Evolutionary conservation across 176 grass and related monocot genomes (phyloP).

Genomic region (Rhynchospora pubera): DNA sequence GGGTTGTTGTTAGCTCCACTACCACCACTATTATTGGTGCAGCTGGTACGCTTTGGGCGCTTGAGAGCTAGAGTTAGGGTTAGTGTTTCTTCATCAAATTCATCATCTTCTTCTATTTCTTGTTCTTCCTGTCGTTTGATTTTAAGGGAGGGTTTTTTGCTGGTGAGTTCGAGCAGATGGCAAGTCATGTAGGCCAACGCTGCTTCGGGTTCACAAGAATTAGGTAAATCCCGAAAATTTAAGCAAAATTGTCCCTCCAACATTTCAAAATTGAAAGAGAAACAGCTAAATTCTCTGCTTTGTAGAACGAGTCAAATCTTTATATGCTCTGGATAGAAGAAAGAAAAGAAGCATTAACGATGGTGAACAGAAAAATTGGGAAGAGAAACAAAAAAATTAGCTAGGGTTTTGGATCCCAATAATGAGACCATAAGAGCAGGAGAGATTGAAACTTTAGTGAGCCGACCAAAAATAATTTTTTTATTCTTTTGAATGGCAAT

Average conservation of each 20-base stretch:
- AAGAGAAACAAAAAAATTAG: background rate
- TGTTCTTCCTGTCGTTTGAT: background rate
- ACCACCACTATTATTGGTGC: slow-evolving; percentile 11
- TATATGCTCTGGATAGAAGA: background rate
- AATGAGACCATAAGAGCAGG: background rate
- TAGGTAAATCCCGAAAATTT: slow-evolving; percentile 57
- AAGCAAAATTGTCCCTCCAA: slow-evolving; percentile 78
- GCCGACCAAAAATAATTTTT: background rate
- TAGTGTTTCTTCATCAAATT: slow-evolving; percentile 13
- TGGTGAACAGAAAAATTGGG: background rate
- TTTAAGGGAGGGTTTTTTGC: slow-evolving; percentile 46
- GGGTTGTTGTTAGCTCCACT: slow-evolving; percentile 17
- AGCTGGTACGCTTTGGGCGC: background rate
- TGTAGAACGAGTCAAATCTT: background rate
- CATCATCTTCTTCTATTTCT: background rate
- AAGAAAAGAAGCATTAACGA: slow-evolving; percentile 10
- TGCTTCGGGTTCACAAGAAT: slow-evolving; percentile 67
- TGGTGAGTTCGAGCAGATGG: slow-evolving; percentile 73
- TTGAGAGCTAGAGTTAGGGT: slow-evolving; percentile 19
- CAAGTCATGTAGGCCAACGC: slow-evolving; percentile 76
- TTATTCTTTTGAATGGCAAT: background rate
- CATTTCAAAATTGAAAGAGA: slow-evolving; percentile 43
- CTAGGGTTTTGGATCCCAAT: background rate
- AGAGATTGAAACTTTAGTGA: background rate
- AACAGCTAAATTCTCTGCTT: background rate